phyloP scores from a whole-genome alignment of 1,284 basidiomycete genomes.

The Athelia psychrophila region DNA sequence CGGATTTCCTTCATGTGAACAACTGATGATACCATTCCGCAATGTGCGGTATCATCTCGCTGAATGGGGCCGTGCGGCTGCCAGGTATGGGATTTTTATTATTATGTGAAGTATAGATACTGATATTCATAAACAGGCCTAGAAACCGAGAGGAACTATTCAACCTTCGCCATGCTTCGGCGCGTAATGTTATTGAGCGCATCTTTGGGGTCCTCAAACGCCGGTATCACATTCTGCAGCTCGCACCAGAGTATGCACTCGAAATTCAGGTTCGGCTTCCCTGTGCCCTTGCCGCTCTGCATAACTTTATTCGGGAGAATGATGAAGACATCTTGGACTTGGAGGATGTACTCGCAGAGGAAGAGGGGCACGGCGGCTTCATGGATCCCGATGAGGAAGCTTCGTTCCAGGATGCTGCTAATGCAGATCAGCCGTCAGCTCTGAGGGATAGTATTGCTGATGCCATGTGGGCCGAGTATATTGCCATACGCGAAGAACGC shows the following conservation, averaged over 20 bases:
- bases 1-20: conserved; percentile 17
- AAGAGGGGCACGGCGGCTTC: not conserved
- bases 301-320: conserved; percentile 21
- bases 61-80: conserved; percentile 17
- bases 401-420: conserved; percentile 3
- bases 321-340: conserved; percentile 4
- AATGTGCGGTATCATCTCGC: conserved; percentile 21
- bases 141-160: conserved; percentile 16
- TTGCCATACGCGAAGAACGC: conserved; percentile 7
- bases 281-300: conserved; percentile 14
- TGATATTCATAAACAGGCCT: conserved; percentile 7
- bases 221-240: conserved; percentile 11
- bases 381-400: not conserved
- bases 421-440: conserved; percentile 13
- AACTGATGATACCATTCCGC: conserved; percentile 19
- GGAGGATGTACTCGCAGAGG: conserved; percentile 4
- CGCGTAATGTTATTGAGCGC: conserved; percentile 15
- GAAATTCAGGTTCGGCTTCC: conserved; percentile 16
- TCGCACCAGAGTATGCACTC: conserved; percentile 13
- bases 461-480: conserved; percentile 28
- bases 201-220: conserved; percentile 18
- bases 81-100: conserved; percentile 6
- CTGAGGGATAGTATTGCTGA: conserved; percentile 24
- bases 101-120: not conserved
- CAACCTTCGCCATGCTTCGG: conserved; percentile 16